Percentiles rank a stretch among this genome's conserved stretches.
Evolutionary conservation across 331 rosid species (phyloP).

Genomic region (Arachis monticola): DNA sequence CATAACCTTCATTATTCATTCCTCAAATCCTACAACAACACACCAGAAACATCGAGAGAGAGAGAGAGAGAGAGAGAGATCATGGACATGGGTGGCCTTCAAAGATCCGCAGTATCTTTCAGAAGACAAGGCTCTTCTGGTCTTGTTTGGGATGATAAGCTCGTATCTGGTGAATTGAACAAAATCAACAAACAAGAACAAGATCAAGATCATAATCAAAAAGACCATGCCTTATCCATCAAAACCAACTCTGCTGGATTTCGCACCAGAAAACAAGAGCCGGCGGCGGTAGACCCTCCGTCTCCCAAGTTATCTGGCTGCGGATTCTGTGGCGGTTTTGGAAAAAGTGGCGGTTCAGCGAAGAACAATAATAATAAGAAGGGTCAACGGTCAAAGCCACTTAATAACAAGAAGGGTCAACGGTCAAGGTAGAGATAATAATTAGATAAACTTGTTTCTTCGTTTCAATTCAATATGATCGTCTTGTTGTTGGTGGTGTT

Average conservation of each 20-base stretch:
- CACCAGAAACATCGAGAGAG: too few species aligned
- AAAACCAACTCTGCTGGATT: conserved; percentile 60
- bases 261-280: conserved; percentile 60
- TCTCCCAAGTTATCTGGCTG: conserved; percentile 85
- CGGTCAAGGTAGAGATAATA: conserved; percentile 47
- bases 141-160: conserved; percentile 75
- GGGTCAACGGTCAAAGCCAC: conserved; percentile 42
- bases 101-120: conserved; percentile 81
- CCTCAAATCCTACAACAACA: too few species aligned
- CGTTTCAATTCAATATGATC: not conserved
- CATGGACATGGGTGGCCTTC: conserved; percentile 69
- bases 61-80: too few species aligned
- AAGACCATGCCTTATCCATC: conserved; percentile 50
- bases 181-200: conserved; percentile 14
- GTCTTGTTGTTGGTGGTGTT: not conserved
- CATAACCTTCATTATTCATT: too few species aligned
- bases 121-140: conserved; percentile 93
- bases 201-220: conserved; percentile 31
- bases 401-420: conserved; percentile 10
- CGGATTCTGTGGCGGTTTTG: conserved; percentile 65
- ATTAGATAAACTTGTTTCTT: too few species aligned
- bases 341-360: conserved; percentile 38
- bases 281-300: conserved; percentile 82
- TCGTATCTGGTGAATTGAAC: conserved; percentile 59
- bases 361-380: conserved; percentile 20